A percentile compares a stretch with the other conserved stretches of the same genome.
These are phyloP conservation scores for Coemansia biformis DNA, from an alignment of 192 early-diverging fungal species.

Conservation along the genomic window DNA sequence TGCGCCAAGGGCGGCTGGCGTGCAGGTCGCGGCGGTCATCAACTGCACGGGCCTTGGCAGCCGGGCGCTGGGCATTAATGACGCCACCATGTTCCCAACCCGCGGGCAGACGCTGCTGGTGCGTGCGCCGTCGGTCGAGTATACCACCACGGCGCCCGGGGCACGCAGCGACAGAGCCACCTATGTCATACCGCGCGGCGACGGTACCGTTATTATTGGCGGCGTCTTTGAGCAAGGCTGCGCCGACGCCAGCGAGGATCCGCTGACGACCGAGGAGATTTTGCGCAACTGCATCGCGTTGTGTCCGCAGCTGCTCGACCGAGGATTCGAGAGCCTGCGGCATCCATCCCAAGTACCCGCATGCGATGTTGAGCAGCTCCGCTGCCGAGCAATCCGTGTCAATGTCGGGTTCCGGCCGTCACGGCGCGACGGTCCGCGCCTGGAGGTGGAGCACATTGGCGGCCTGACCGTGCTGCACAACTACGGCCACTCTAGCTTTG, in stretches of 20 bases:
- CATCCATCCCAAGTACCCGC: too few species aligned
- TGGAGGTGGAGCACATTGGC: slow-evolving; percentile 48
- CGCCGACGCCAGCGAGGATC: slow-evolving; percentile 26
- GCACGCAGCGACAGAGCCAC: slow-evolving; percentile 32
- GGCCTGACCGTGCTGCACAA: slow-evolving; percentile 2
- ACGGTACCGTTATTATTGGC: slow-evolving; percentile 72
- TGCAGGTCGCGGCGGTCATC: slow-evolving; percentile 44
- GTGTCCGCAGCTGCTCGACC: slow-evolving; percentile 27
- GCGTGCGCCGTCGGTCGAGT: slow-evolving; percentile 2
- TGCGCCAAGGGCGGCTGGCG: neutral
- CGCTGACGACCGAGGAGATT: slow-evolving; percentile 47
- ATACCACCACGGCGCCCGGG: slow-evolving; percentile 1
- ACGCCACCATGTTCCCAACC: slow-evolving; percentile 62
- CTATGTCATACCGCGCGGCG: slow-evolving; percentile 80
- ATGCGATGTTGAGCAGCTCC: slow-evolving; percentile 10
- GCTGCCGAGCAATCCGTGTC: slow-evolving; percentile 39
- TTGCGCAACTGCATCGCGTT: slow-evolving; percentile 41
- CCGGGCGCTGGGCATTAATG: slow-evolving; percentile 56
- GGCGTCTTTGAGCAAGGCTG: slow-evolving; percentile 49
- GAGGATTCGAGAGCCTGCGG: neutral
- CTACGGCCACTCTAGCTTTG: slow-evolving; percentile 23
- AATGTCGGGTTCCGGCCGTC: slow-evolving; percentile 55
- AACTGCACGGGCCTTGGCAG: slow-evolving; percentile 73
- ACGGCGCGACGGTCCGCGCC: slow-evolving; percentile 51
- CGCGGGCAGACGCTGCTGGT: slow-evolving; percentile 75